phyloP scores from a whole-genome alignment of 768 basidiomycete genomes.

The Tricholoma terreum region DNA sequence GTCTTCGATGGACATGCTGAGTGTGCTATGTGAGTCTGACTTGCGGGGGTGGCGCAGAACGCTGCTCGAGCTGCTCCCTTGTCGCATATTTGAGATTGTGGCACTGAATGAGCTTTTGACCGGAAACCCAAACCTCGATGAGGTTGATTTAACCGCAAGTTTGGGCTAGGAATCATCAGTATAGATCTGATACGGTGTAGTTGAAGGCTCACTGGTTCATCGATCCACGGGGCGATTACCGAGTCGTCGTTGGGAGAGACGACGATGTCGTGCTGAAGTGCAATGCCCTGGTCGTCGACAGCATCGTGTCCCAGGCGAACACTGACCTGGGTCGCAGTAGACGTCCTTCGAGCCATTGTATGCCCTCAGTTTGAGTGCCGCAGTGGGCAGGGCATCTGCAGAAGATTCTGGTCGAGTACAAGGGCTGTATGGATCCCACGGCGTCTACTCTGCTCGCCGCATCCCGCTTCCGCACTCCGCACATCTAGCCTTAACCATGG shows the following conservation, averaged over 20 bases:
- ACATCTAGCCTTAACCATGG: too few species aligned
- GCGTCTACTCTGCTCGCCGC: too few species aligned
- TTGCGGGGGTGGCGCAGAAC: slow-evolving; percentile 31
- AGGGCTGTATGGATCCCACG: too few species aligned
- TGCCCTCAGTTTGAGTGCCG: too few species aligned
- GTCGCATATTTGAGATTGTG: slow-evolving; percentile 22
- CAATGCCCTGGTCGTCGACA: slow-evolving; percentile 22
- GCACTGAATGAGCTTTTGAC: slow-evolving; percentile 42
- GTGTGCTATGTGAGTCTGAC: slow-evolving; percentile 34
- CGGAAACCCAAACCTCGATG: slow-evolving; percentile 36
- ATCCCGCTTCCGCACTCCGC: too few species aligned
- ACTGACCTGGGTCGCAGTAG: neutral
- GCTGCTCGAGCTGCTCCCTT: slow-evolving; percentile 21
- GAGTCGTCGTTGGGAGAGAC: slow-evolving; percentile 14
- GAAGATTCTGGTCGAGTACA: too few species aligned
- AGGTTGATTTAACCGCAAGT: slow-evolving; percentile 38
- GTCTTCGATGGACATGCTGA: slow-evolving; percentile 26
- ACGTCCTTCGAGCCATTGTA: neutral
- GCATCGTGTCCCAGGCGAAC: slow-evolving; percentile 14
- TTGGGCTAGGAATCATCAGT: slow-evolving; percentile 30
- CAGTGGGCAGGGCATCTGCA: too few species aligned
- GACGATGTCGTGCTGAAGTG: slow-evolving; percentile 15
- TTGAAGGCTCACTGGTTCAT: slow-evolving; percentile 22
- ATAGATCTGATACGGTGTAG: neutral
- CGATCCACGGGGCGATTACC: slow-evolving; percentile 29